Base-by-base conservation (phyloP, 2,329 filamentous ascomycete genomes). In the Paramyrothecium roridum region DNA sequence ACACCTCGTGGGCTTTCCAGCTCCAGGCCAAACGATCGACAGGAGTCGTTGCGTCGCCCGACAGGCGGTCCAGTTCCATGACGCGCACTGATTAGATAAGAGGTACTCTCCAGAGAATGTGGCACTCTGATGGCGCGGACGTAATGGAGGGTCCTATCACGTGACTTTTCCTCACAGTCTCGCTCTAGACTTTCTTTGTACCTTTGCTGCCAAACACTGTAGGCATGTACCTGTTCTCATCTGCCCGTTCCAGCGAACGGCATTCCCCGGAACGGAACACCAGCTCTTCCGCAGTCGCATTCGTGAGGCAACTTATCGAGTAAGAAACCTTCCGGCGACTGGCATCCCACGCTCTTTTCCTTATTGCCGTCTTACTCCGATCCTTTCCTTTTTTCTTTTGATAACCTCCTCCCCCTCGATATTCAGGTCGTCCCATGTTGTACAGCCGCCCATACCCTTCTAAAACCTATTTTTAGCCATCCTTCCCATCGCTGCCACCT, bases 281-380 rank as follows among this genome's bases (percentile, higher is more conserved):
- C 58, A 64, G 58, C 59, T 65, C 59, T 65, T 62, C 63, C 59
- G 60, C 61, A 49, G 57, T 54, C 50, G 50, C 54, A 53, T 54
- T 54, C 53, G 57, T 53, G 34, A 20, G n/a, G 53, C 48, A 51
- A 22, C 47, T n/a, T 48, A 43, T 40, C 48, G 37, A 43, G 26
- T 49, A 19, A 20, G 16, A 50, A 50, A 50, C 21, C 48, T 30
- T 51, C n/a, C 49, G 19, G 20, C 20, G n/a, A 20, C 20, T 21
- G 19, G n/a, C 30, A 37, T 37, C 49, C 13, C 49, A 20, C 33
- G n/a, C 23, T 21, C 30, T 22, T 20, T 20, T 51, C 37, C 37
- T 30, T 30, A 43, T 43, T 43, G 37, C 37, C 37, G 37, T 43
- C 37, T 43, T 43, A 43, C 37, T 43, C 37, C 37, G 13, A 43